Conservation (phyloP, 2,329 filamentous ascomycete species). For the Epichloe amarillans region DNA sequence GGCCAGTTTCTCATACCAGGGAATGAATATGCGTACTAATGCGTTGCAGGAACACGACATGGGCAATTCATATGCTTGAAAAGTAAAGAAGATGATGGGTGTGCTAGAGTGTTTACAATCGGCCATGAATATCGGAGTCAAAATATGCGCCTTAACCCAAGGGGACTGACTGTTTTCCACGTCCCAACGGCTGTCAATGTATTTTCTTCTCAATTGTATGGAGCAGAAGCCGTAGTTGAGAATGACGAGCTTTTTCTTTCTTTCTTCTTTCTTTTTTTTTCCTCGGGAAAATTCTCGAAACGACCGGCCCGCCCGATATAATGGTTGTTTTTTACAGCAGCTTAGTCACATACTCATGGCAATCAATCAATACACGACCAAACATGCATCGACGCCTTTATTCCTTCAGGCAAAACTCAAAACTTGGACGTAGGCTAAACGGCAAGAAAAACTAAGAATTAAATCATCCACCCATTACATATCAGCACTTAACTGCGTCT, state of each 20-base stretch:
- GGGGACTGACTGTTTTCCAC: neutral
- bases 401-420: neutral
- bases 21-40: neutral
- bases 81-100: neutral
- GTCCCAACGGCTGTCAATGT: no score
- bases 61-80: slow-evolving; percentile 45
- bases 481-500: no score
- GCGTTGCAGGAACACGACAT: slow-evolving; percentile 47
- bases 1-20: no score
- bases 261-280: no score
- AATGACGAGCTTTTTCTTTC: no score
- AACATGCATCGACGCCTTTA: no score
- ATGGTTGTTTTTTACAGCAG: no score
- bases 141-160: neutral
- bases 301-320: no score
- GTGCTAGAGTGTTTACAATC: neutral
- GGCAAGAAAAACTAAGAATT: neutral
- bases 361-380: no score
- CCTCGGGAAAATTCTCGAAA: no score
- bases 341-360: no score
- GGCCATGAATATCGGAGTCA: neutral
- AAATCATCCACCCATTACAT: neutral
- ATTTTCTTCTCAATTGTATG: neutral
- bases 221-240: neutral
- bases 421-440: neutral